Evolutionary conservation across 306 rosid genomes (phyloP), one percentile per base, ranked within the genome.

Genomic region (Herpetospermum pedunculosum): DNA sequence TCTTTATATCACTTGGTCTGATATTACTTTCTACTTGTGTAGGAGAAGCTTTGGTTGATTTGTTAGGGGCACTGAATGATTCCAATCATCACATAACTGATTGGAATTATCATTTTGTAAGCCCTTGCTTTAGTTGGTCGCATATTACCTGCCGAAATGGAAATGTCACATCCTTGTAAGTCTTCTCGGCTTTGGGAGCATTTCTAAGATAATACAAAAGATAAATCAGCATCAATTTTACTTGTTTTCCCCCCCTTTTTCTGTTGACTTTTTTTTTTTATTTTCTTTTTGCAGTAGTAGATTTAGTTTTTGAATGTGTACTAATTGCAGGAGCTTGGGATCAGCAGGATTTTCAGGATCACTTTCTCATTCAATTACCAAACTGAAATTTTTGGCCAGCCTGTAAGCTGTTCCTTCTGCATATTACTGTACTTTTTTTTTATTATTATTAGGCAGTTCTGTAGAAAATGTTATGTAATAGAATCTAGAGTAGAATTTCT

Each of bases 81-180:
- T 81, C 96, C 50, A 80, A 80, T 41, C 68, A 83, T 69, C 86
- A 57, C 70, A 81, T 91, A 73, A 79, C 73, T 49, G 97, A 89
- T 52, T 94, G 98, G 98, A 77, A 89, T 75, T 1, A 57, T 70
- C 9, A 78, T 84, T 49, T 91, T 10, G 98, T 91, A 65, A 94
- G 92, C 82, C 98, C 98, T 1, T 94, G 98, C 80, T 86, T 53
- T 77, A 94, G 91, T 72, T 94, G 98, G 98, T 85, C 95, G 41
- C 88, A 86, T 72, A 83, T 94, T 76, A 77, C 86, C 70, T 94
- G 98, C 64, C 82, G 84, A 80, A 82, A 84, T 35, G 91, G 85
- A 71, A 84, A 94, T 37, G 98, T 94, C 83, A 84, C 86, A 73
- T 81, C 92, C 70, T 83, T 94, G 98, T 94, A 85, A 91, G 98